Evolutionary conservation across 257 asterid genomes (phyloP).

Genomic region (Ilex aquifolium): DNA sequence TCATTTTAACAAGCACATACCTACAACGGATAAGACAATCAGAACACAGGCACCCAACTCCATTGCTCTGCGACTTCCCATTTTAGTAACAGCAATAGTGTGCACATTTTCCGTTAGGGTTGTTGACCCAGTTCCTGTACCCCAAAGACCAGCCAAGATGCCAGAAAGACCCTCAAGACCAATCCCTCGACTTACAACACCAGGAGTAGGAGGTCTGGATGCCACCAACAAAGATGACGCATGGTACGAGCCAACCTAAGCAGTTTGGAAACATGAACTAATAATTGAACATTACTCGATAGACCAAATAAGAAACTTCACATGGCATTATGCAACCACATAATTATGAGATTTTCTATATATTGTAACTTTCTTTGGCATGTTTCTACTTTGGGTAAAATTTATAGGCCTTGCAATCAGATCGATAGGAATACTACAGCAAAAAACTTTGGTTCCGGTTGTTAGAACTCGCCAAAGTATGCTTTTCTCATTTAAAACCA

Average conservation of each 20-base stretch:
- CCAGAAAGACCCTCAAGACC: conserved; percentile 96
- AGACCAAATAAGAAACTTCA: background rate
- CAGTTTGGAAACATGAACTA: background rate
- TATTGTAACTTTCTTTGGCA: background rate
- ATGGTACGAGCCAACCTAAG: conserved; percentile 92
- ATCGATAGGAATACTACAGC: background rate
- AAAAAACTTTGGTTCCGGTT: background rate
- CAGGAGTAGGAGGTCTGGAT: conserved; percentile 92
- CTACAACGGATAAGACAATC: conserved; percentile 70
- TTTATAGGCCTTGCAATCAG: background rate
- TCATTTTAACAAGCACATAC: conserved; percentile 26
- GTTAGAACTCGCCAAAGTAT: background rate
- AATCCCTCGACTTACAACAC: conserved; percentile 88
- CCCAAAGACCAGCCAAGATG: conserved; percentile 95
- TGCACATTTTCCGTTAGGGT: conserved; percentile 96
- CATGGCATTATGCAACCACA: too few species aligned
- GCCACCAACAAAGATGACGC: conserved; percentile 92
- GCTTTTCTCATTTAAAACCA: background rate
- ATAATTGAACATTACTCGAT: conserved; percentile 6
- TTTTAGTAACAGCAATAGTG: conserved; percentile 92
- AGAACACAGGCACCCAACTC: conserved; percentile 76
- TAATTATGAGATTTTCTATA: too few species aligned
- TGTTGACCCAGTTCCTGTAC: conserved; percentile 86
- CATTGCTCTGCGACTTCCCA: conserved; percentile 95
- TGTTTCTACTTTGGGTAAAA: background rate